Base-by-base conservation (phyloP, 2,329 filamentous ascomycete species). In the Pseudocercospora crystallina region DNA sequence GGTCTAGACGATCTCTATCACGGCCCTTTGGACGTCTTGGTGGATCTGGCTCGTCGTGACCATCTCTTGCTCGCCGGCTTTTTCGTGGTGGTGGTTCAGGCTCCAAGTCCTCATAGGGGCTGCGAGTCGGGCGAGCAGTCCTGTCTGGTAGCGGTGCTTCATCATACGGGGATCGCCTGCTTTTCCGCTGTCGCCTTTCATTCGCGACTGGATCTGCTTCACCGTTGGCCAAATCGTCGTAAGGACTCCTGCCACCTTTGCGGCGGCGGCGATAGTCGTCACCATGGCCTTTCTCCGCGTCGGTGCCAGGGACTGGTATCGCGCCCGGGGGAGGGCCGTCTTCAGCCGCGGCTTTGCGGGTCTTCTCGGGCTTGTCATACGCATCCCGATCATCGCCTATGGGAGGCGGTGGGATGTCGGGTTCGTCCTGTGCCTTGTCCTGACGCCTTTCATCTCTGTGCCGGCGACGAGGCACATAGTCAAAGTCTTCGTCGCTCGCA, bases 401-500 rank as follows among this genome's bases (percentile, higher is more conserved):
- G 8, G 58, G 58, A 7, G 58, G 58, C 26, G 56, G 58, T 20
- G 58, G 58, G 15, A 61, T 51, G 5, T 57, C 56, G 31, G 51
- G 42, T 12, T 53, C 51, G n/a, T 47, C 51, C 10, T 47, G 32
- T 31, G 38, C 20, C 41, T 49, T 53, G 32, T 55, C 47, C 29
- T 52, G 52, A 14, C 51, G 40, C 17, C 53, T 34, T 15, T 53
- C 50, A 36, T 54, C 51, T 31, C 44, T 42, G 20, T 51, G 49
- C 29, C 49, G 35, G 9, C 56, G 51, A n/a, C 56, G 41, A 8
- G 57, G 54, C 8, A 43, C 30, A 35, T 58, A 47, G 36, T 58
- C 51, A 33, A 64, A 61, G 35, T 63, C 61, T 42, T 65, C 63
- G 42, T 66, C 63, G 43, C 59, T 63, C 5, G 60, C 61, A 47